Evolutionary conservation across 352 stramenopile genomes (phyloP).

Genomic region (Phytophthora cryptogea): DNA sequence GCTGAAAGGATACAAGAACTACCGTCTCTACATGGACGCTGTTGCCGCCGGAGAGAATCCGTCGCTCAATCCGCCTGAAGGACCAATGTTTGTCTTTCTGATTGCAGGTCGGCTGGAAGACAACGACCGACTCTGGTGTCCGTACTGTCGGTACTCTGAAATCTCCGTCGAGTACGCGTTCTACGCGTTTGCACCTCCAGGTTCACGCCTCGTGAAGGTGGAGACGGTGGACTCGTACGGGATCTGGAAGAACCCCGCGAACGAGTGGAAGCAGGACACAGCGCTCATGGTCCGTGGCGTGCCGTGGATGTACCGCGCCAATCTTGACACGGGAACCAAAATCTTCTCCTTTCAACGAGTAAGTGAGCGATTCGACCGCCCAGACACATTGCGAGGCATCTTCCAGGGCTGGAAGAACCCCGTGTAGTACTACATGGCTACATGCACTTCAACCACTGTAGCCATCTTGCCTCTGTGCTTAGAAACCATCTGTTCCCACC

Average conservation of each 20-base stretch:
- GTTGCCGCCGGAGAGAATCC: constrained; percentile 29
- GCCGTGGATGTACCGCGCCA: constrained; percentile 60
- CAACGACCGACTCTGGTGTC: constrained; percentile 80
- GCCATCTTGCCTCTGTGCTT: background rate
- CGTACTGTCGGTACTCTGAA: constrained; percentile 74
- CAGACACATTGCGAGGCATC: constrained; percentile 26
- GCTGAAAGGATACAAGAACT: constrained; percentile 48
- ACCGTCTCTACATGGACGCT: constrained; percentile 44
- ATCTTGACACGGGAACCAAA: constrained; percentile 33
- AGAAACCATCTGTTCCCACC: background rate
- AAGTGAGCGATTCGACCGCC: constrained; percentile 26
- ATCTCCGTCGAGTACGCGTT: constrained; percentile 76
- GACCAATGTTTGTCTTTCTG: constrained; percentile 71
- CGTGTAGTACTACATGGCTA: background rate
- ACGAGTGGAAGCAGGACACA: constrained; percentile 62
- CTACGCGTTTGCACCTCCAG: constrained; percentile 61
- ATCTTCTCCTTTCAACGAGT: constrained; percentile 25
- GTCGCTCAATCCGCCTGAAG: constrained; percentile 27
- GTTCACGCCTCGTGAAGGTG: constrained; percentile 58
- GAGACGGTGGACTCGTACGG: constrained; percentile 64
- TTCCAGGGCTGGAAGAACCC: constrained; percentile 41
- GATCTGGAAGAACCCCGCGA: constrained; percentile 68
- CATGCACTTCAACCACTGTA: background rate
- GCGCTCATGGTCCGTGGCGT: constrained; percentile 61
- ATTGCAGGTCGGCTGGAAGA: constrained; percentile 57